A percentile compares a stretch with the other conserved stretches of the same genome.
phyloP scores from a whole-genome alignment of 805 yeast species.

The Wickerhamomyces silvicola region DNA sequence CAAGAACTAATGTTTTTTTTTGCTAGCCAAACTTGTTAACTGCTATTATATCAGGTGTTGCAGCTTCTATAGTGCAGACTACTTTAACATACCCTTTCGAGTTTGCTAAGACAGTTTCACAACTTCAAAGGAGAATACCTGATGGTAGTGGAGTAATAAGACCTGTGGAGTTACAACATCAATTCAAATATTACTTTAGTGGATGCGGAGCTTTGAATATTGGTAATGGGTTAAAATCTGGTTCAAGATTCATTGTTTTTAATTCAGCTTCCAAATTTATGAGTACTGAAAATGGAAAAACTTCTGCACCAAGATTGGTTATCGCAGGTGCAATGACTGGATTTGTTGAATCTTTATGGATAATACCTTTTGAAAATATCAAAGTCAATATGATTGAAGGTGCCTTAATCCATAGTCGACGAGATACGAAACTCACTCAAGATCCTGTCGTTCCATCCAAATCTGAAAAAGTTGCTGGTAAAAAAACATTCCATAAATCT shows the following conservation, averaged over 20 bases:
- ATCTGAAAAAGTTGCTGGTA: conserved; percentile 1
- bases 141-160: conserved; percentile 23
- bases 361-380: conserved; percentile 87
- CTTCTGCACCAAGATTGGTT: conserved; percentile 73
- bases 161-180: conserved; percentile 21
- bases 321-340: conserved; percentile 86
- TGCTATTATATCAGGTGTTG: conserved; percentile 52
- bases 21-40: conserved; percentile 40
- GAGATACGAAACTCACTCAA: conserved; percentile 15
- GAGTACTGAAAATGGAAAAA: conserved; percentile 52
- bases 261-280: conserved; percentile 65
- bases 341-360: conserved; percentile 68
- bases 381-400: conserved; percentile 78
- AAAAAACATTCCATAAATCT: conserved; percentile 26
- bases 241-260: conserved; percentile 67
- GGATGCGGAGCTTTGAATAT: conserved; percentile 75
- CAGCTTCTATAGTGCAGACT: conserved; percentile 59
- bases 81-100: conserved; percentile 68
- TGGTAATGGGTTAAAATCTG: conserved; percentile 70
- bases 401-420: conserved; percentile 30
- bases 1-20: background rate
- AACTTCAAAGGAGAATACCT: conserved; percentile 41
- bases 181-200: conserved; percentile 31
- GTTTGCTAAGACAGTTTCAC: conserved; percentile 58
- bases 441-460: conserved; percentile 26